These are phyloP conservation scores for Rhodotorula sp. DNA, from an alignment of 1,284 basidiomycete species.

Conservation along the genomic window DNA sequence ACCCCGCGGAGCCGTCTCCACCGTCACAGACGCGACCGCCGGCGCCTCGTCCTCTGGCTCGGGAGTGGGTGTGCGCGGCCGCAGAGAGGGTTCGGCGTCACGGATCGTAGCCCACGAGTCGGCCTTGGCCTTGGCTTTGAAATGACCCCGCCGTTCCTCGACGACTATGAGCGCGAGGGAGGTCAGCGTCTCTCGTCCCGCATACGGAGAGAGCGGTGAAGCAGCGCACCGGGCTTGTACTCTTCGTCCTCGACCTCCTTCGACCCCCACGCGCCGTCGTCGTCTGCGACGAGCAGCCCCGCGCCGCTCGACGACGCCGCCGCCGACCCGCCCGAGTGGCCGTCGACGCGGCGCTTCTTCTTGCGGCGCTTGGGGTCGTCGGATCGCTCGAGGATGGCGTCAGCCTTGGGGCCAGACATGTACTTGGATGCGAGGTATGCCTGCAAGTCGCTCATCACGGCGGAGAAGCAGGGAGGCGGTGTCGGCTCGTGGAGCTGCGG, in stretches of 20 bases:
- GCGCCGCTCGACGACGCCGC: constrained; percentile 22
- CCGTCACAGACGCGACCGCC: constrained; percentile 36
- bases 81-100: constrained; percentile 20
- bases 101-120: constrained; percentile 37
- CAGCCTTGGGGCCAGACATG: constrained; percentile 95
- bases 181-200: background rate
- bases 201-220: background rate
- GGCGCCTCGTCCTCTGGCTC: constrained; percentile 44
- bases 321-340: background rate
- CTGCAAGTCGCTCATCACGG: constrained; percentile 53
- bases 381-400: constrained; percentile 79
- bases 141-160: constrained; percentile 35
- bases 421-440: constrained; percentile 64
- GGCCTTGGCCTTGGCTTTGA: constrained; percentile 33
- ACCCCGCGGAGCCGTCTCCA: constrained; percentile 54
- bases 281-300: constrained; percentile 51
- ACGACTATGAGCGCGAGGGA: constrained; percentile 21
- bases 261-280: constrained; percentile 48
- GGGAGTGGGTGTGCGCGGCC: constrained; percentile 23
- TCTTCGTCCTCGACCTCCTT: constrained; percentile 51
- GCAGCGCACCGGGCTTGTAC: constrained; percentile 52
- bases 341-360: constrained; percentile 68
- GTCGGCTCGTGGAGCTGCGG: background rate
- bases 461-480: background rate
- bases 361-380: constrained; percentile 53